Evolutionary conservation across 805 yeast species (phyloP), one percentile per base, ranked within the genome.

Genomic region (Candida argentea): DNA sequence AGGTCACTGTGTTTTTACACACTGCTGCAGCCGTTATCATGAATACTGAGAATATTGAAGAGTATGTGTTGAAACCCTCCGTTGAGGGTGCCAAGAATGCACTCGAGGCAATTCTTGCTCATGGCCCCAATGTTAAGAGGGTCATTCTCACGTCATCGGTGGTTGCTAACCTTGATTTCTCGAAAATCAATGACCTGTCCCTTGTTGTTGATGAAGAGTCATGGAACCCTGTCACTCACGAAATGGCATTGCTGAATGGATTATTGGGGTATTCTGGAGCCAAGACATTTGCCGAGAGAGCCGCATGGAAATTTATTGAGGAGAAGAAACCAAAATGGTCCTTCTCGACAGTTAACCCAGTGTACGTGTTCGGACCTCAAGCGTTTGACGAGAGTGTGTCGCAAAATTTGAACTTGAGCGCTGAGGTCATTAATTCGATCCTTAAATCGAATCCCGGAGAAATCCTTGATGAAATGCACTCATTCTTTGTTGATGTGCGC

Each of bases 281-380:
- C 10, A 73, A 73, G 48, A 70, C 66, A 23, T 63, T 65, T 34
- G 79, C 81, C 11, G 83, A 76, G 42, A 50, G 53, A 26, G 65
- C 70, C 2, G 80, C 78, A 4, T 74, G 84, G 77, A 63, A 69
- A 4, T 63, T 56, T 12, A 55, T 68, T 28, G 40, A 60, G 14
- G 35, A 46, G 16, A 20, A 28, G 17, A 29, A 27, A 7, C 34
- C 34, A 15, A 18, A 20, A 21, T 36, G 29, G 19, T 19, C 30
- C 19, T 14, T 58, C 17, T 29, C 50, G 2, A 40, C 52, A 2
- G 54, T 57, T n/a, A 52, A 51, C 28, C 65, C 65, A 4, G 57
- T 50, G 6, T 58, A 46, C 30, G 64, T 59, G 3, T 59, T 59
- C 35, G 65, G 65, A 1, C 66, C 66, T 1, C 64, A 58, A 34